Evolutionary conservation across 2,329 filamentous ascomycete genomes (phyloP), one percentile per base, ranked within the genome.

Genomic region (Dichotomopilus funicola): DNA sequence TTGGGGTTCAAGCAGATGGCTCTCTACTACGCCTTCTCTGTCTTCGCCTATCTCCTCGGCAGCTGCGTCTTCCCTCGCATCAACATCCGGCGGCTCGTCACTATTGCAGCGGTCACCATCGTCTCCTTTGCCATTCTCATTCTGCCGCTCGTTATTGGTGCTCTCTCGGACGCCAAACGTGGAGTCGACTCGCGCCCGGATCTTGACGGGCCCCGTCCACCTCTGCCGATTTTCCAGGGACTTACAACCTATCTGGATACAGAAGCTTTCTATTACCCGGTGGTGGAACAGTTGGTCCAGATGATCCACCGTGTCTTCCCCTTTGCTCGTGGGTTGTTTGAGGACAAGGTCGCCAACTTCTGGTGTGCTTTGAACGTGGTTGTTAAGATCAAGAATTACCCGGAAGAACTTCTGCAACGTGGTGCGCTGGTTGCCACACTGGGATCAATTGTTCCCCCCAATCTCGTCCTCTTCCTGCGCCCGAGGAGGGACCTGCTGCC

Each of bases 1-100:
- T 77, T 99, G n/a, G 90, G 90, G 5, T 99, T 97, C 78, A 99
- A 99, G 76, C 94, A 99, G 71, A 99, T 99, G 95, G 92, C 92
- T 1, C 78, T 99, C 12, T 99, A 97, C 74, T 99, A 96, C 71
- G 91, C 95, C 3, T 91, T 95, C 11, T 86, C 87, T 19, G 86
- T 97, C 55, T 97, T 97, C 69, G 87, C 90, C 36, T 99, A 91
- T 67, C 83, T 99, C 1, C 76, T 97, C 0, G 94, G 92, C 7
- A 84, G 86, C 66, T 96, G 91, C 67, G 64, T 95, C n/a, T 86
- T 85, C 60, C 91, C 91, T 0, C 77, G 78, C 9, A 72, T 91
- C 64, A 85, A 87, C 54, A 64, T 85, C 2, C 69, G 78, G 0
- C 83, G 90, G 3, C 81, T 97, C 31, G 62, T 94, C 4, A 81